Base-by-base conservation (phyloP, 306 rosid species). In the Sicyos baderoa region DNA sequence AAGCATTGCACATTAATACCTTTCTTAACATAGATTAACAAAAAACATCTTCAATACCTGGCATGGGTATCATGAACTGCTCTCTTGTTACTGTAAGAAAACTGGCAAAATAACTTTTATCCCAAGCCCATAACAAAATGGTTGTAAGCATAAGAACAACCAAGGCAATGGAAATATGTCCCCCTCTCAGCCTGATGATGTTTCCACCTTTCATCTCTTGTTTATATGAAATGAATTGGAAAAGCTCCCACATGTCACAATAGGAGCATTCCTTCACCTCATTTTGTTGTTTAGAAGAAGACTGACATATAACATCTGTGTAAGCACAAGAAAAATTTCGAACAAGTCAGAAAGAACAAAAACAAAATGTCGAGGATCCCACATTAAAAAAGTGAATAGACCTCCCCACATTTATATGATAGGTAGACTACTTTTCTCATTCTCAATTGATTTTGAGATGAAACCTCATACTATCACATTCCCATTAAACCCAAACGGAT, bases 111-210 rank as follows among this genome's bases (percentile, higher is more conserved):
- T 85, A 95, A 63, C 78, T 89, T 63, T 78, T 78, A 84, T 88
- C 91, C 89, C 89, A 93, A 53, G 79, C 78, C 93, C 88, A 88
- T 72, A 86, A 51, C 54, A 88, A 64, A 48, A 81, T 71, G 59
- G 87, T 79, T 37, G 86, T 73, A 16, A 83, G 58, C 74, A 88
- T 45, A 62, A 93, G 76, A 52, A 76, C 76, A 81, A 80, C 77
- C 70, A 93, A 54, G 63, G 82, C 75, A 54, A 85, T 40, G 78
- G 82, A 86, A 76, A 89, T 12, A 72, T 82, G 67, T 60, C 67
- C 81, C 75, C 95, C 86, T 78, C 74, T 77, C 79, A 80, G 75
- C 69, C 77, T 76, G 62, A n/a, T 59, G 72, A 42, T 37, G 70
- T 15, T 74, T 77, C 83, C 91, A 54, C 79, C 84, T 77, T 86